Base-by-base conservation (phyloP, 2,329 filamentous ascomycete genomes). In the Apiospora marii region DNA sequence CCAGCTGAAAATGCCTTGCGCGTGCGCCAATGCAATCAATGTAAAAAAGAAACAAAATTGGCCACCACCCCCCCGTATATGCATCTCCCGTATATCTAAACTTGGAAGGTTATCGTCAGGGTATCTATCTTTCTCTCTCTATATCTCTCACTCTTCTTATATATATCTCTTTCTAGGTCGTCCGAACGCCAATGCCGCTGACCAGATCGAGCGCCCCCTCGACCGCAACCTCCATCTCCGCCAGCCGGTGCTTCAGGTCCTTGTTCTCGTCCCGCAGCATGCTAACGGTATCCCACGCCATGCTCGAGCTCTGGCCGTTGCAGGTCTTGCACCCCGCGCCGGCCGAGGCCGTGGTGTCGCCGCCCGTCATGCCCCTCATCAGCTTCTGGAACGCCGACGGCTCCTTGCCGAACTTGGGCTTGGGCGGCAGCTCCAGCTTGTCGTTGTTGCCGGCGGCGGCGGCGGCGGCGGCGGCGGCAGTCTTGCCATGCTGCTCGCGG, bases 201-300 rank as follows among this genome's bases (percentile, higher is more conserved):
- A 90, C 88, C 68, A 84, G 82, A 77, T 92, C 90, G 71, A 92
- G 80, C 1, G 89, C 90, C 8, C 87, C 87, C 48, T 92, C 90
- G 6, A 92, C 87, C 4, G 86, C 89, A 3, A 82, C 84, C 81
- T 92, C 90, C 3, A 92, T 80, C 75, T 89, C 84, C 24, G 86
- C 85, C 4, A 92, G 88, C 27, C 89, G 83, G 51, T 85, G 84
- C 83, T 92, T 92, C 69, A 92, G 80, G 12, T 86, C 85, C 77
- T 84, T 87, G 75, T 92, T 92, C 83, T 92, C 91, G 67, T 89
- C 88, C 51, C 89, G 84, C 73, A 92, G 81, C 67, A 91, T 74
- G 70, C 86, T 85, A n/a, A 91, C 90, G 4, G 90, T 91, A 77
- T 92, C 87, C 90, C 90, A 92, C 5, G 90, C 90, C 49, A 90